phyloP scores from a whole-genome alignment of 768 basidiomycete species.

The Sporobolomyces phaffii region DNA sequence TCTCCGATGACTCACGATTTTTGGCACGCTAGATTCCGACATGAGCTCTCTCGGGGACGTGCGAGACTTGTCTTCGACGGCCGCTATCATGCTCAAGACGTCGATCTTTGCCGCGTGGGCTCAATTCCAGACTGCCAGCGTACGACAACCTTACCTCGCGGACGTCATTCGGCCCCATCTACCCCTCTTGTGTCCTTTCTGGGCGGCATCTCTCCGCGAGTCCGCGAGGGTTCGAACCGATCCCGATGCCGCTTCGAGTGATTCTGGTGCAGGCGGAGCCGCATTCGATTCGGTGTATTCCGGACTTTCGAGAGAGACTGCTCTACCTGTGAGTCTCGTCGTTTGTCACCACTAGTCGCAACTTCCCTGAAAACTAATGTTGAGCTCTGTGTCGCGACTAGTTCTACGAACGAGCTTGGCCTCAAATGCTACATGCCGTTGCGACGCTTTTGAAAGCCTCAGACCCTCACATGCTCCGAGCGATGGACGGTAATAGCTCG shows the following conservation, averaged over 20 bases:
- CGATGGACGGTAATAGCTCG: constrained; percentile 64
- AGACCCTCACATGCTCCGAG: constrained; percentile 64
- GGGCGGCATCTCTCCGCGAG: constrained; percentile 82
- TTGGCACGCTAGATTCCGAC: constrained; percentile 58
- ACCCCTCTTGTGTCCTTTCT: constrained; percentile 66
- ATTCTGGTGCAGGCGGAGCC: constrained; percentile 62
- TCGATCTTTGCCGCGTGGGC: constrained; percentile 94
- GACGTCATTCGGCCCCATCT: constrained; percentile 78
- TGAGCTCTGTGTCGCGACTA: constrained; percentile 46
- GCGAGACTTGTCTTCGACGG: constrained; percentile 82
- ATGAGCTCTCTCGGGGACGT: constrained; percentile 80
- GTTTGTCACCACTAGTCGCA: too few relatives aligned
- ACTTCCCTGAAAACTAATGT: background rate
- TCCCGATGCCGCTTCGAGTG: constrained; percentile 59
- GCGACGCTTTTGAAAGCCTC: constrained; percentile 67
- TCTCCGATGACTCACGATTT: background rate
- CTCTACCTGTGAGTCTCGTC: constrained; percentile 69
- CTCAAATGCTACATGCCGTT: constrained; percentile 74
- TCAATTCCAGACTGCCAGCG: constrained; percentile 72
- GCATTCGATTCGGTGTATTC: constrained; percentile 76
- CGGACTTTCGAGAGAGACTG: constrained; percentile 80
- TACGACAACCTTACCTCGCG: constrained; percentile 65
- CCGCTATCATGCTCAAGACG: constrained; percentile 86
- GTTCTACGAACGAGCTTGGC: constrained; percentile 84
- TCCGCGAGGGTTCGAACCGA: constrained; percentile 86